Percentiles rank a stretch among this genome's conserved stretches.
phyloP scores from a whole-genome alignment of 1,139 yeast genomes.

The Suhomyces choctaworum region DNA sequence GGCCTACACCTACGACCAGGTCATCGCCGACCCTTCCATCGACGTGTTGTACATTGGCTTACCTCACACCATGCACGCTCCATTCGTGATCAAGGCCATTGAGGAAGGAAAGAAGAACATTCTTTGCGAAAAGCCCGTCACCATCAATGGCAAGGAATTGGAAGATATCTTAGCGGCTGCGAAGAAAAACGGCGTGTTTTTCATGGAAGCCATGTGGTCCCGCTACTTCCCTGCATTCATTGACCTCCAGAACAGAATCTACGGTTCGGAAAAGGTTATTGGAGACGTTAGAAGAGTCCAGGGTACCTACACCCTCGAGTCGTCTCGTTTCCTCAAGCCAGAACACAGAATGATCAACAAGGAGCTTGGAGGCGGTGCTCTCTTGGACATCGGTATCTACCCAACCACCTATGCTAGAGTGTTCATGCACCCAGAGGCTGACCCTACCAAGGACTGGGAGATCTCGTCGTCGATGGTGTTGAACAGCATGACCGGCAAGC shows the following conservation, averaged over 20 bases:
- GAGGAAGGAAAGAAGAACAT: slow-evolving; percentile 54
- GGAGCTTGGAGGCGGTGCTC: slow-evolving; percentile 59
- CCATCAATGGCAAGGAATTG: slow-evolving; percentile 52
- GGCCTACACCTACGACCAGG: slow-evolving; percentile 27
- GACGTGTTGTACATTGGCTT: slow-evolving; percentile 60
- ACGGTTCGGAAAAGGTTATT: slow-evolving; percentile 40
- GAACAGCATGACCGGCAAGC: slow-evolving; percentile 18
- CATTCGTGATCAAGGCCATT: slow-evolving; percentile 50
- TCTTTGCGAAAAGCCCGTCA: slow-evolving; percentile 62
- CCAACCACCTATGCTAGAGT: slow-evolving; percentile 51
- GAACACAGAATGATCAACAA: slow-evolving; percentile 36
- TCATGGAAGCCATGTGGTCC: slow-evolving; percentile 71
- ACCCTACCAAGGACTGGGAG: slow-evolving; percentile 17
- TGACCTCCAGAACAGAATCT: slow-evolving; percentile 40
- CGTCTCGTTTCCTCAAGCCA: slow-evolving; percentile 22
- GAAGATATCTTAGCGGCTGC: slow-evolving; percentile 48
- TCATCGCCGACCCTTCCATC: slow-evolving; percentile 46
- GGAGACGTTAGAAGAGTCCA: slow-evolving; percentile 48
- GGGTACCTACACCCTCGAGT: slow-evolving; percentile 41
- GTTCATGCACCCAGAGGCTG: slow-evolving; percentile 34
- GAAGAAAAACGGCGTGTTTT: slow-evolving; percentile 42
- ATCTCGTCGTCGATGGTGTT: slow-evolving; percentile 21
- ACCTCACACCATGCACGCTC: slow-evolving; percentile 58
- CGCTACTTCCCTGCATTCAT: slow-evolving; percentile 55
- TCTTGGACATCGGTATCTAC: slow-evolving; percentile 62